phyloP scores from a whole-genome alignment of 352 stramenopile genomes.

The Phytophthora pluvialis region DNA sequence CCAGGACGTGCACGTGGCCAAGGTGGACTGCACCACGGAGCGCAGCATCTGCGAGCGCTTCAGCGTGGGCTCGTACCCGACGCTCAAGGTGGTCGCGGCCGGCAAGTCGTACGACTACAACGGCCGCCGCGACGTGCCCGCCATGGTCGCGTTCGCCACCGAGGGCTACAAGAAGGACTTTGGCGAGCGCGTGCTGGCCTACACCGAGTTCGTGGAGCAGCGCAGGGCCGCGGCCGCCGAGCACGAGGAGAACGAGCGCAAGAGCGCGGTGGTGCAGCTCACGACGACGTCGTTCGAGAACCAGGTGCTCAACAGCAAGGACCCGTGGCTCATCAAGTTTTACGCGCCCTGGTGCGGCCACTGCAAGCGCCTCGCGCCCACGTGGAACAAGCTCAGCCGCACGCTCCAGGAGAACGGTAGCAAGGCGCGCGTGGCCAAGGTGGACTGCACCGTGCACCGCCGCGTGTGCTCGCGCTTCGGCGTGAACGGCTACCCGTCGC shows the following conservation, averaged over 20 bases:
- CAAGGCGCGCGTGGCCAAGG: constrained; percentile 67
- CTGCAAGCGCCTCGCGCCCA: constrained; percentile 75
- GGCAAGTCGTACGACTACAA: constrained; percentile 79
- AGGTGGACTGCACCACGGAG: constrained; percentile 84
- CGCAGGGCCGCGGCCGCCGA: constrained; percentile 48
- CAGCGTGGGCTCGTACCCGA: constrained; percentile 82
- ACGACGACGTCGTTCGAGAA: constrained; percentile 62
- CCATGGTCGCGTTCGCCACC: constrained; percentile 61
- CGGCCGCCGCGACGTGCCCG: constrained; percentile 57
- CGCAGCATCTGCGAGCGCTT: constrained; percentile 81
- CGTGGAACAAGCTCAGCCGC: constrained; percentile 83
- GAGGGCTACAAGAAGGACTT: constrained; percentile 77
- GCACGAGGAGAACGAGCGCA: constrained; percentile 58
- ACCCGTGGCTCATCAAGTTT: constrained; percentile 85
- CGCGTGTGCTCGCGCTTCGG: constrained; percentile 86
- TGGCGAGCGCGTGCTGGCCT: constrained; percentile 61
- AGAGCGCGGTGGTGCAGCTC: constrained; percentile 59
- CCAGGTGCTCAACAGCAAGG: constrained; percentile 62
- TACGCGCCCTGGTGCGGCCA: constrained; percentile 83
- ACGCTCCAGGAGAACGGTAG: constrained; percentile 67
- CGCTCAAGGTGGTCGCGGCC: constrained; percentile 72
- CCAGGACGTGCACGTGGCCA: constrained; percentile 62
- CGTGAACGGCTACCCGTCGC: constrained; percentile 79
- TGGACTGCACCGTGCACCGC: constrained; percentile 81
- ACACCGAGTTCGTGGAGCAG: constrained; percentile 58